Evolutionary conservation across 805 yeast genomes (phyloP).

Genomic region (Hanseniaspora thailandica): DNA sequence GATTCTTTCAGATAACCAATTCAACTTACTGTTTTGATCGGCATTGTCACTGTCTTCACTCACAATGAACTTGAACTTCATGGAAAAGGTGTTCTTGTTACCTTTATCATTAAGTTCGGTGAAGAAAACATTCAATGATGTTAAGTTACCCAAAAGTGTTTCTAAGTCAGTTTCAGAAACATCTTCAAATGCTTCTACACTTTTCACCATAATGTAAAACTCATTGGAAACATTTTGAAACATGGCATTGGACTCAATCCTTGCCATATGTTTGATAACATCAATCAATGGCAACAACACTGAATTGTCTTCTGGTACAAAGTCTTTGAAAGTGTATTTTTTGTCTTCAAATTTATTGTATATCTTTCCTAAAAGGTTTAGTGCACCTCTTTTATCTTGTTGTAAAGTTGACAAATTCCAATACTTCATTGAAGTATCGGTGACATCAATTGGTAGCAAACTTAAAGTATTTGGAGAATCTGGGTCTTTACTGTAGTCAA

Average conservation of each 20-base stretch:
- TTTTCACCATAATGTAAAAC: conserved; percentile 21
- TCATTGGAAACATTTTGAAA: not conserved
- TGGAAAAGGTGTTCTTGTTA: conserved; percentile 18
- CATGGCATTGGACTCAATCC: not conserved
- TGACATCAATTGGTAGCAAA: not conserved
- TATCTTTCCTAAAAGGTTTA: not conserved
- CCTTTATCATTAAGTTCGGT: conserved; percentile 6
- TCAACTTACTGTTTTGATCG: not conserved
- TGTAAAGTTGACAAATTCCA: not conserved
- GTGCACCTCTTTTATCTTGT: not conserved
- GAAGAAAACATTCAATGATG: not conserved
- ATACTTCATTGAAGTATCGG: not conserved
- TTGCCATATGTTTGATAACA: not conserved
- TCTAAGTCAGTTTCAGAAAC: conserved; percentile 22
- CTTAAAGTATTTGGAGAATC: not conserved
- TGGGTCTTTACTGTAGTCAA: not conserved
- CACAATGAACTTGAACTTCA: conserved; percentile 18
- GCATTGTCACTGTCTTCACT: conserved; percentile 14
- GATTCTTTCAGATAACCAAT: conserved; percentile 2
- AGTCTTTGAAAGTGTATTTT: not conserved
- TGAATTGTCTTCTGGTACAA: not conserved
- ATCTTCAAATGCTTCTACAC: conserved; percentile 21
- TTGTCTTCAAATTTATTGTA: not conserved
- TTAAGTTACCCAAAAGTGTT: conserved; percentile 20
- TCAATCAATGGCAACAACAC: not conserved